A percentile compares a stretch with the other conserved stretches of the same genome.
Conservation (phyloP, 805 yeast genomes). For the Suhomyces vadensis region DNA sequence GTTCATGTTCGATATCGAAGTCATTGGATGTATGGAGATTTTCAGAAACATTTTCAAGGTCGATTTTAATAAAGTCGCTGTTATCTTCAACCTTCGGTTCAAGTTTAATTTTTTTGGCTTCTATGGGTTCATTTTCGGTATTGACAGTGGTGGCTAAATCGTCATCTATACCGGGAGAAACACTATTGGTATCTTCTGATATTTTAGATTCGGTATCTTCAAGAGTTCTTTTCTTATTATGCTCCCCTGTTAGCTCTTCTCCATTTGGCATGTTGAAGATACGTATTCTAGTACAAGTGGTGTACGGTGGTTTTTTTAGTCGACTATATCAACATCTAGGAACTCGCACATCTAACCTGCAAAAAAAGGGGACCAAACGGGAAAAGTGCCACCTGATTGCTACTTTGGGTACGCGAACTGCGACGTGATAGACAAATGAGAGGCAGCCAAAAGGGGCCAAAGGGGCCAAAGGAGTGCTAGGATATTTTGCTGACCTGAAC, state of each 20-base stretch:
- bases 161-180: not conserved
- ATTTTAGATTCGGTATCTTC: not conserved
- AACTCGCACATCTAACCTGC: constrained; percentile 3
- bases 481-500: too few relatives aligned
- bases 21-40: too few relatives aligned
- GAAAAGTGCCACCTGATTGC: not conserved
- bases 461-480: not conserved
- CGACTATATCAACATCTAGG: constrained; percentile 3
- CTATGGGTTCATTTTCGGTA: constrained; percentile 2
- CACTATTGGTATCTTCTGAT: not conserved
- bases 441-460: not conserved
- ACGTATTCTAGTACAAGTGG: not conserved
- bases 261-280: constrained; percentile 5
- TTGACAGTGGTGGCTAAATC: not conserved
- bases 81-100: not conserved
- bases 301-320: constrained; percentile 2
- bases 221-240: not conserved
- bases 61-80: not conserved
- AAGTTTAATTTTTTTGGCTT: constrained; percentile 1
- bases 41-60: too few relatives aligned
- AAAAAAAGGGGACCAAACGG: constrained; percentile 3
- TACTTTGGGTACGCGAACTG: not conserved
- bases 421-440: not conserved
- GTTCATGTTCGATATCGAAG: not conserved
- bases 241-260: not conserved